These are phyloP conservation scores for Chlorencoelia australis DNA, from an alignment of 2,329 filamentous ascomycete species.

Conservation along the genomic window DNA sequence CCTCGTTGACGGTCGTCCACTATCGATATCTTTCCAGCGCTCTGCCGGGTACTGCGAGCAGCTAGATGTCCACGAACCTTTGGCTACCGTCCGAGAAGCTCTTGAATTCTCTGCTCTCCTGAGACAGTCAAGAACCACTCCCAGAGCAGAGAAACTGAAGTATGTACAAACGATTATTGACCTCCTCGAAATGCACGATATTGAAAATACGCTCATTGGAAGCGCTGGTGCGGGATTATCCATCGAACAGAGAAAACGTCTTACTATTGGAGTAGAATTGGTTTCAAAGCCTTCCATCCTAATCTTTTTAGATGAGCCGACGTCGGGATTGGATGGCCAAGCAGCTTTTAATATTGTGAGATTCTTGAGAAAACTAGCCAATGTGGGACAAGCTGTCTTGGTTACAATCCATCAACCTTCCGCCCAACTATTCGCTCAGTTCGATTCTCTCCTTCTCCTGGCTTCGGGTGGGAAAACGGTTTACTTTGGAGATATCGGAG, in stretches of 20 bases:
- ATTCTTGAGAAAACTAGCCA: constrained; percentile 51
- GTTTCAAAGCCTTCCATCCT: constrained; percentile 47
- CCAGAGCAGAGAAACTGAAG: constrained; percentile 66
- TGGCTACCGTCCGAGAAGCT: constrained; percentile 78
- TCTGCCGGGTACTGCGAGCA: constrained; percentile 66
- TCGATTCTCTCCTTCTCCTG: constrained; percentile 54
- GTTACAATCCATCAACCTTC: constrained; percentile 47
- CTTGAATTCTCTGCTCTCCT: constrained; percentile 75
- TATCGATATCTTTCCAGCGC: constrained; percentile 75
- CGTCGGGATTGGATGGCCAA: constrained; percentile 52
- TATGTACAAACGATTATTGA: constrained; percentile 68
- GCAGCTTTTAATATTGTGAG: constrained; percentile 53
- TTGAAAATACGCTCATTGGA: constrained; percentile 56
- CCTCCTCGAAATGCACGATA: constrained; percentile 57
- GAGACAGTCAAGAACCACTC: constrained; percentile 64
- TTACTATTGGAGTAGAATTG: constrained; percentile 52
- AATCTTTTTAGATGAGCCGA: constrained; percentile 53
- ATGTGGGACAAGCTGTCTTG: constrained; percentile 42
- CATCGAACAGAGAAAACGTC: constrained; percentile 50
- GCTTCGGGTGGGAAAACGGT: constrained; percentile 56
- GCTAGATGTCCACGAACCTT: constrained; percentile 78
- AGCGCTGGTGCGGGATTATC: constrained; percentile 50
- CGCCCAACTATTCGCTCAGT: constrained; percentile 42
- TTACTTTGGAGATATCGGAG: constrained; percentile 59
- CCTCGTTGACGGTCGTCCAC: constrained; percentile 51